These are phyloP conservation scores for Spergularia bocconei DNA, from an alignment of 148 eudicot genomes.

Conservation along the genomic window DNA sequence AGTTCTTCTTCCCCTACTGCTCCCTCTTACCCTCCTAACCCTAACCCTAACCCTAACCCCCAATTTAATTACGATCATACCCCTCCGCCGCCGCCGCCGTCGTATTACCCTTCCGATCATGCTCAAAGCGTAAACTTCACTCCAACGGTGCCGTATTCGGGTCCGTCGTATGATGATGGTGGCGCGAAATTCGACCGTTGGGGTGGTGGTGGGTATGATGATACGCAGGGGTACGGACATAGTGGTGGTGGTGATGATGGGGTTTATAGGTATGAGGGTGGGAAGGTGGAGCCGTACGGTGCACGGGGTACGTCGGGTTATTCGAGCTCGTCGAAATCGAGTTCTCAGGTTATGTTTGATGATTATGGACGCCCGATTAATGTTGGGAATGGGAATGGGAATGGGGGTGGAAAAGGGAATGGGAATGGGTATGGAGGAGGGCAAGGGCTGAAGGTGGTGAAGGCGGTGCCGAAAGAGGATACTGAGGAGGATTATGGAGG, in stretches of 20 bases:
- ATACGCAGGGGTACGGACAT: conserved; percentile 22
- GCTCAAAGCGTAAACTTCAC: conserved; percentile 28
- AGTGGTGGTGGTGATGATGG: conserved; percentile 50
- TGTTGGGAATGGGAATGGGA: conserved; percentile 31
- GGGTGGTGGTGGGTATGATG: conserved; percentile 24
- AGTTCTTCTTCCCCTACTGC: conserved; percentile 30
- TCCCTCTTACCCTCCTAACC: conserved; percentile 31
- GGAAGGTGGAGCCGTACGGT: conserved; percentile 57
- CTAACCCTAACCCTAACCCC: conserved; percentile 37
- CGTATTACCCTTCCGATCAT: conserved; percentile 42
- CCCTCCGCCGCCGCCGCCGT: conserved; percentile 33
- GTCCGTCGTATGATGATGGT: conserved; percentile 22
- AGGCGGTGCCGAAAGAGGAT: conserved; percentile 56
- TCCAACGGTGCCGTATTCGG: conserved; percentile 10
- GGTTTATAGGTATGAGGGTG: conserved; percentile 56
- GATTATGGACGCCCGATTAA: conserved; percentile 79
- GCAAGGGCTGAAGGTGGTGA: conserved; percentile 41
- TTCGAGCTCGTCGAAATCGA: conserved; percentile 26
- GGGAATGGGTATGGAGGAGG: conserved; percentile 22
- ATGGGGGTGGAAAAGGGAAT: conserved; percentile 6
- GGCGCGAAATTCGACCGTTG: conserved; percentile 22
- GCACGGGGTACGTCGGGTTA: conserved; percentile 45
- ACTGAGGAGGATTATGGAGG: conserved; percentile 37
- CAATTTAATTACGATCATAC: conserved; percentile 31
- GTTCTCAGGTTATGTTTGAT: conserved; percentile 55